Evolutionary conservation across 2,329 filamentous ascomycete species (phyloP).

Genomic region (Trichoderma brevicompactum): DNA sequence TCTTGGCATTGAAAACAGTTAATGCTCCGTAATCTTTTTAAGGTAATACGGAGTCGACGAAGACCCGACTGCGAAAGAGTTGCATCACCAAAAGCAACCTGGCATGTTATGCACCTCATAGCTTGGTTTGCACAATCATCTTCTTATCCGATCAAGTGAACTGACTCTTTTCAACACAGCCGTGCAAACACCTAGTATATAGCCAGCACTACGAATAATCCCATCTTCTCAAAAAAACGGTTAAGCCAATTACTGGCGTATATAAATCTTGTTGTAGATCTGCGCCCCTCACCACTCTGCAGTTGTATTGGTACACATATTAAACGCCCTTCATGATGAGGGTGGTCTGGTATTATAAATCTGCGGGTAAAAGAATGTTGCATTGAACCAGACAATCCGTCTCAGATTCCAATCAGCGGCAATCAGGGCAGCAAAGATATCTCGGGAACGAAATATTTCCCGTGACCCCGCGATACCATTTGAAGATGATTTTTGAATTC

Average conservation of each 20-base stretch:
- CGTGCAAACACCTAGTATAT: too few relatives aligned
- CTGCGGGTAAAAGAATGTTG: neutral
- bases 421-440: neutral
- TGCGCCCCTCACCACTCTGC: neutral
- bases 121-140: neutral
- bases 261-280: neutral
- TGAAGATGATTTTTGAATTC: neutral
- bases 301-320: neutral
- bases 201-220: too few relatives aligned
- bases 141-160: neutral
- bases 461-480: neutral
- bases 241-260: neutral
- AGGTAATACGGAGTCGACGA: too few relatives aligned
- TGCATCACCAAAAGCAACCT: too few relatives aligned
- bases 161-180: neutral
- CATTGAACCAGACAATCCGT: neutral
- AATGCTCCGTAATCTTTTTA: too few relatives aligned
- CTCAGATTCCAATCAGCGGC: neutral
- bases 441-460: neutral
- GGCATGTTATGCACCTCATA: too few relatives aligned
- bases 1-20: too few relatives aligned
- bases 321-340: neutral
- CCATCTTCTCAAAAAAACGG: too few relatives aligned
- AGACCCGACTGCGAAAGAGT: too few relatives aligned
- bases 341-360: neutral